Conservation (phyloP, 192 early-diverging fungal species). For the Rhizophagus sp. region DNA sequence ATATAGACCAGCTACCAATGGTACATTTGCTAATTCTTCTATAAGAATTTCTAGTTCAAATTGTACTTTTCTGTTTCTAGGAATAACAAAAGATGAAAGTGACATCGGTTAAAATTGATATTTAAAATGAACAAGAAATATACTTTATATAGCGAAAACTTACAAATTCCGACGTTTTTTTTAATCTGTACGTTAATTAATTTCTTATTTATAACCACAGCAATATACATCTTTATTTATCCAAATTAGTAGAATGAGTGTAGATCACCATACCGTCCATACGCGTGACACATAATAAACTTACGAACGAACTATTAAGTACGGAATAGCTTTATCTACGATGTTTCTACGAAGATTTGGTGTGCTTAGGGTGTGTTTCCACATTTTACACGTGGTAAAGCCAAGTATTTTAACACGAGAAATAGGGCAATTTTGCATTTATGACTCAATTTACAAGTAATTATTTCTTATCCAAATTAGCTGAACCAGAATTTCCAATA, state of each 20-base stretch:
- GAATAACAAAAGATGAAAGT: constrained; percentile 67
- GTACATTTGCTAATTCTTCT: constrained; percentile 80
- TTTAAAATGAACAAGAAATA: background rate
- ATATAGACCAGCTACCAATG: constrained; percentile 77
- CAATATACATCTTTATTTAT: too few relatives aligned
- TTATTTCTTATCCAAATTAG: background rate
- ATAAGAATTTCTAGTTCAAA: constrained; percentile 64
- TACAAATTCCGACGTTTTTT: background rate
- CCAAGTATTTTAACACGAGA: background rate
- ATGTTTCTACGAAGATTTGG: background rate
- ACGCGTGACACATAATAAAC: too few relatives aligned
- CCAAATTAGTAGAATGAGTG: too few relatives aligned
- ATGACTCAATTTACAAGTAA: background rate
- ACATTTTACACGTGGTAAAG: background rate
- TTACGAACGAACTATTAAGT: background rate
- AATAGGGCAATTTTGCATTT: background rate
- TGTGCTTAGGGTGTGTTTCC: background rate
- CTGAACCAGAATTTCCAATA: background rate
- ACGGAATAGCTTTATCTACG: background rate
- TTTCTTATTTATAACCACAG: too few relatives aligned
- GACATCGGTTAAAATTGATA: constrained; percentile 31
- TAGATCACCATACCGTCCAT: too few relatives aligned
- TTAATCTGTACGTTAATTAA: too few relatives aligned
- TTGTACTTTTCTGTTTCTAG: constrained; percentile 67
- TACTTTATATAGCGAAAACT: background rate